phyloP scores from a whole-genome alignment of 371 early-diverging fungal species.

The Blakeslea trispora region DNA sequence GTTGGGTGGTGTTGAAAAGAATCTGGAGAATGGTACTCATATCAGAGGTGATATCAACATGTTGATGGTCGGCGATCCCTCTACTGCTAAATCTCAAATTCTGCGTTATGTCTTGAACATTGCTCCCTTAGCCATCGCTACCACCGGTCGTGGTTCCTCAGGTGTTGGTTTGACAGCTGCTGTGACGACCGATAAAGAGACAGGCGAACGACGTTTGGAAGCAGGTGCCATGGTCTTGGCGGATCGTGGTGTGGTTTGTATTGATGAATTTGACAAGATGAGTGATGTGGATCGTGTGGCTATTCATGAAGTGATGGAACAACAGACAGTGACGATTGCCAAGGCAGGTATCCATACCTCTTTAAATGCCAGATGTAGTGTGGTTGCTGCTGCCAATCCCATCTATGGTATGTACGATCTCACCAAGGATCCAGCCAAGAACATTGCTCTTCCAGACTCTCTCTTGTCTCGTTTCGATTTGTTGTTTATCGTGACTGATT shows the following conservation, averaged over 20 bases:
- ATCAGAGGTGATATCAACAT: constrained; percentile 98
- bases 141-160: constrained; percentile 97
- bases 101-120: constrained; percentile 89
- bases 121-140: constrained; percentile 91
- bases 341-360: constrained; percentile 99
- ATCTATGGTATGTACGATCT: constrained; percentile 91
- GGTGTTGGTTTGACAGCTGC: constrained; percentile 98
- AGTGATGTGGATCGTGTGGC: constrained; percentile 98
- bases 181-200: constrained; percentile 87
- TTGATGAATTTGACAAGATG: constrained; percentile 99
- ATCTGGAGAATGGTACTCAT: constrained; percentile 92
- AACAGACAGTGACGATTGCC: constrained; percentile 97
- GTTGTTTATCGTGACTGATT: constrained; percentile 96
- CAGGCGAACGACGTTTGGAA: constrained; percentile 91
- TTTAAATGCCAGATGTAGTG: constrained; percentile 97
- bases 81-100: constrained; percentile 97
- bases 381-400: constrained; percentile 99
- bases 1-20: constrained; percentile 96
- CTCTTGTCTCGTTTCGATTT: constrained; percentile 98
- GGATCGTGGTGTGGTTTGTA: constrained; percentile 98
- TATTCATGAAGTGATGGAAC: constrained; percentile 99
- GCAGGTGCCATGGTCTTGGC: constrained; percentile 99
- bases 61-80: constrained; percentile 96
- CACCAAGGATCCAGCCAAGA: constrained; percentile 83
- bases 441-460: constrained; percentile 98